phyloP scores from a whole-genome alignment of 208 protist genomes.

The Histomonas meleagridis region DNA sequence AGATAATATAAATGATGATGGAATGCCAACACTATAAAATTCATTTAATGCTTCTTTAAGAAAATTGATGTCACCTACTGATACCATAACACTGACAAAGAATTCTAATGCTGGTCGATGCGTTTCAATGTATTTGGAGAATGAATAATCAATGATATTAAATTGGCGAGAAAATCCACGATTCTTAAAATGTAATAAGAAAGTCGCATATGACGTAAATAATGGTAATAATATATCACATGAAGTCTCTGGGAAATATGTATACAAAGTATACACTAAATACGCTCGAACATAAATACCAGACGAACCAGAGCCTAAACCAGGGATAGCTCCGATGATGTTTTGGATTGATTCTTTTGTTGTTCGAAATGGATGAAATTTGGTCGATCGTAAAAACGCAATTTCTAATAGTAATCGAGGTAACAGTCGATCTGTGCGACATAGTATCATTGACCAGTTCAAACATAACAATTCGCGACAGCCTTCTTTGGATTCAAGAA shows the following conservation, averaged over 20 bases:
- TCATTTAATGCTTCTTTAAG: not conserved
- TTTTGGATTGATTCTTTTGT: not conserved
- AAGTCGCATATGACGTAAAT: not conserved
- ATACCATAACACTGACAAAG: not conserved
- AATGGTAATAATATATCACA: not conserved
- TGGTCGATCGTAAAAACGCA: not conserved
- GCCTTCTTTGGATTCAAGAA: not conserved
- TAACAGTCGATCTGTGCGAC: not conserved
- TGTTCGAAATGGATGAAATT: conserved; percentile 16
- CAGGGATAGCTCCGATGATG: not conserved
- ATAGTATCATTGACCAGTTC: conserved; percentile 34
- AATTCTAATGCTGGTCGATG: not conserved
- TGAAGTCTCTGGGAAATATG: not conserved
- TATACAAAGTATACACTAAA: not conserved
- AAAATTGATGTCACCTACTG: not conserved
- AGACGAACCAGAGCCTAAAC: not conserved
- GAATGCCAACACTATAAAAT: not conserved
- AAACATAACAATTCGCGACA: not conserved
- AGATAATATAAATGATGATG: conserved; percentile 21
- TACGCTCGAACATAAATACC: conserved; percentile 2
- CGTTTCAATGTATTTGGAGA: conserved; percentile 15
- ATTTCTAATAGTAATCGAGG: not conserved
- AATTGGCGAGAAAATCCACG: not conserved
- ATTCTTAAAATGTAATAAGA: not conserved
- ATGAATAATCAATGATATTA: not conserved